Percentiles rank a stretch among this genome's conserved stretches.
These are phyloP conservation scores for Osmozyma mogii DNA, from an alignment of 805 yeast species.

Conservation along the genomic window DNA sequence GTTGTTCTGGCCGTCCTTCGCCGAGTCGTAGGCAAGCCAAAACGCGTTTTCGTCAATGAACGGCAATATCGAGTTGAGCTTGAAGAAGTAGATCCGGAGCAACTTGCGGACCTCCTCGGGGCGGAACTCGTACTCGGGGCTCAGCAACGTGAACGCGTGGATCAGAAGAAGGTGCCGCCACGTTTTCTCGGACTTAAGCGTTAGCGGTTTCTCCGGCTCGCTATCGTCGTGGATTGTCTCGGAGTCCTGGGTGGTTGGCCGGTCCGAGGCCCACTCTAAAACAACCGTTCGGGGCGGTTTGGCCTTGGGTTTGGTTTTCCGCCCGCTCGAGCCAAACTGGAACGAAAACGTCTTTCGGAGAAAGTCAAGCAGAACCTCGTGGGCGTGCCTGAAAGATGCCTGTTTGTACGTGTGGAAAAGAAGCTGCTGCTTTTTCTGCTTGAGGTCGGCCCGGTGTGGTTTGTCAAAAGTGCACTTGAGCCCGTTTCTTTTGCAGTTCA, in stretches of 20 bases:
- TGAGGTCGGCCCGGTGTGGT: not conserved
- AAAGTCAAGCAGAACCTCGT: not conserved
- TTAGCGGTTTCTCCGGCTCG: too few species aligned
- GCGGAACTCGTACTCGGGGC: slow-evolving; percentile 16
- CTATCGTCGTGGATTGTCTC: too few species aligned
- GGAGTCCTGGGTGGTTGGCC: too few species aligned
- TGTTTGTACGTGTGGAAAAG: not conserved
- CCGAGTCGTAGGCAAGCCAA: slow-evolving; percentile 18
- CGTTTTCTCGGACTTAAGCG: too few species aligned
- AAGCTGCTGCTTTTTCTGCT: not conserved
- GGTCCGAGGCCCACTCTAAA: too few species aligned
- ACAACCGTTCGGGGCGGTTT: too few species aligned
- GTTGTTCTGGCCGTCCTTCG: slow-evolving; percentile 11
- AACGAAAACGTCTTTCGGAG: not conserved
- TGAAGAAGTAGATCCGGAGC: slow-evolving; percentile 22
- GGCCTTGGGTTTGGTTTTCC: too few species aligned
- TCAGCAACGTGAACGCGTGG: slow-evolving; percentile 30
- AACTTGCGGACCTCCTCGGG: slow-evolving; percentile 14
- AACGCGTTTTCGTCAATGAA: slow-evolving; percentile 20
- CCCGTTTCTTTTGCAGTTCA: not conserved
- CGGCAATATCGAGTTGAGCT: slow-evolving; percentile 27
- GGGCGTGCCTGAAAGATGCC: not conserved
- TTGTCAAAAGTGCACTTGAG: not conserved
- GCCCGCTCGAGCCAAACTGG: too few species aligned
- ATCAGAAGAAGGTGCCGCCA: slow-evolving; percentile 24